These are phyloP conservation scores for Phytophthora colocasiae DNA, from an alignment of 352 stramenopile genomes.

Conservation along the genomic window DNA sequence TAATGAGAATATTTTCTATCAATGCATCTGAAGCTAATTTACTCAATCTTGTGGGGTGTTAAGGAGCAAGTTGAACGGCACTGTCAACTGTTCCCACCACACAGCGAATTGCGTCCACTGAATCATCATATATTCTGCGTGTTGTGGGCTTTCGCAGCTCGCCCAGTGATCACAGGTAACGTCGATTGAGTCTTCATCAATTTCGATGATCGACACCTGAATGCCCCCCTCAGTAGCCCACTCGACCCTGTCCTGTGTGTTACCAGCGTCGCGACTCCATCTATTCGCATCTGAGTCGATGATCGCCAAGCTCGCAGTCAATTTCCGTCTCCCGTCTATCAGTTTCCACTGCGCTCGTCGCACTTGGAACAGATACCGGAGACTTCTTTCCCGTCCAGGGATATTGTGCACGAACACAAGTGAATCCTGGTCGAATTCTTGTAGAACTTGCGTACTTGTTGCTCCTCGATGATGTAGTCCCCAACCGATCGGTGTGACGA, in stretches of 20 bases:
- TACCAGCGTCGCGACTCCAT: conserved; percentile 32
- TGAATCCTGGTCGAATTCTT: conserved; percentile 36
- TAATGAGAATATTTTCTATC: no score
- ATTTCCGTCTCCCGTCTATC: conserved; percentile 15
- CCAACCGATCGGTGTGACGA: conserved; percentile 35
- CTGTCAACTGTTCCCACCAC: conserved; percentile 57
- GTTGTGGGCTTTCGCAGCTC: conserved; percentile 41
- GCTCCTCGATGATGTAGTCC: conserved; percentile 25
- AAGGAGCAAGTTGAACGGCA: conserved; percentile 78
- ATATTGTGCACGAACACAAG: conserved; percentile 36
- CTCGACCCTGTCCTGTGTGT: conserved; percentile 23
- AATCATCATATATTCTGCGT: conserved; percentile 59
- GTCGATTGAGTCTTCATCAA: conserved; percentile 36
- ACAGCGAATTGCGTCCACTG: conserved; percentile 57
- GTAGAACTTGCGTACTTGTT: conserved; percentile 30
- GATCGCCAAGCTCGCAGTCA: conserved; percentile 32
- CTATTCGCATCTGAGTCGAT: conserved; percentile 37
- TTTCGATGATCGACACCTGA: conserved; percentile 34
- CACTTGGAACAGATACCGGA: conserved; percentile 30
- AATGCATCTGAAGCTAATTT: no score
- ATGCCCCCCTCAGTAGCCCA: conserved; percentile 42
- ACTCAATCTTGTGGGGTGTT: conserved; percentile 37
- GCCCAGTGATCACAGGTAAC: conserved; percentile 42
- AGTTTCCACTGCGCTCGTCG: conserved; percentile 24
- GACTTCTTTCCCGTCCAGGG: conserved; percentile 18